Evolutionary conservation across 192 early-diverging fungal genomes (phyloP).

Genomic region (Backusella macrospora): DNA sequence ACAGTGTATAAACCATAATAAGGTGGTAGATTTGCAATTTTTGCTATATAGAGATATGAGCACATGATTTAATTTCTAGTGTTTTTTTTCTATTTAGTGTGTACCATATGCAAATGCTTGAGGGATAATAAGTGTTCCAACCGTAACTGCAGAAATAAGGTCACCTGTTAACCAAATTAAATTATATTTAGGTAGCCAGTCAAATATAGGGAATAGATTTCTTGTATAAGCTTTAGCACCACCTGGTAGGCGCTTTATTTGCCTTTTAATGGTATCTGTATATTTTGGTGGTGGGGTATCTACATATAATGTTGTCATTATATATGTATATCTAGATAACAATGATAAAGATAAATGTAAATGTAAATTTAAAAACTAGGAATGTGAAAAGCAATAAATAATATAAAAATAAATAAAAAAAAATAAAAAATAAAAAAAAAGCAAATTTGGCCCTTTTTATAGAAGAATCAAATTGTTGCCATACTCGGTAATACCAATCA

Average conservation of each 20-base stretch:
- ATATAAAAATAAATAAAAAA: neutral
- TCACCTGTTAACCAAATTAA: conserved; percentile 64
- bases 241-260: neutral
- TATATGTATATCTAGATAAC: neutral
- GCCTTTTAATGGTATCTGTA: neutral
- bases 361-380: neutral
- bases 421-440: neutral
- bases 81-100: neutral
- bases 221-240: conserved; percentile 7
- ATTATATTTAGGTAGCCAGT: conserved; percentile 56
- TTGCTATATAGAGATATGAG: conserved; percentile 42
- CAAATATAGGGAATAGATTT: conserved; percentile 46
- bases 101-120: conserved; percentile 70
- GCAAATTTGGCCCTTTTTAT: neutral
- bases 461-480: neutral
- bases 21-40: conserved; percentile 70
- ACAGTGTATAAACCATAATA: conserved; percentile 79
- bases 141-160: conserved; percentile 70
- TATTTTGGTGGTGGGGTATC: conserved; percentile 1
- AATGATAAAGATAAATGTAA: too few relatives aligned
- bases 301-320: neutral
- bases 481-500: neutral
- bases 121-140: conserved; percentile 73
- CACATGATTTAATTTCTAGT: neutral
- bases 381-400: neutral